Evolutionary conservation across 306 rosid species (phyloP).

Genomic region (Pterocarpus macrocarpus): DNA sequence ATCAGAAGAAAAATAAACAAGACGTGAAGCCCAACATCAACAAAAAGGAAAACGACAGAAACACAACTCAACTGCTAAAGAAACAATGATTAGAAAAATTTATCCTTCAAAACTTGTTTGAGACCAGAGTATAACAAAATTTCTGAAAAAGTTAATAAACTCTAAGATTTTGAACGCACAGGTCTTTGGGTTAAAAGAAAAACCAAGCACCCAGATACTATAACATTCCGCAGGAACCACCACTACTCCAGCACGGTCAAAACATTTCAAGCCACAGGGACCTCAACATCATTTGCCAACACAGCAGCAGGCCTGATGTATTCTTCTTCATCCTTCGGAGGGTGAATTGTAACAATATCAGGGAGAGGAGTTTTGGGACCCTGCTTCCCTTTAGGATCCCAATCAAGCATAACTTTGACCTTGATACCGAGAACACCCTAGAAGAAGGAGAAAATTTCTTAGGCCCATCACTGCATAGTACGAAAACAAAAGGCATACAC

Average conservation of each 20-base stretch:
- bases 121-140: conserved; percentile 25
- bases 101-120: conserved; percentile 12
- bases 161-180: neutral
- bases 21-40: too few species aligned
- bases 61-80: neutral
- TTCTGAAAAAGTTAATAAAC: conserved; percentile 13
- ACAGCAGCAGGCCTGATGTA: conserved; percentile 51
- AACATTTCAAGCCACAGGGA: conserved; percentile 54
- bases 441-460: neutral
- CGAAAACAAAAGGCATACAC: neutral
- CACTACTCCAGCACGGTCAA: neutral
- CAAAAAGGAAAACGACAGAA: too few species aligned
- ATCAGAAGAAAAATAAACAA: too few species aligned
- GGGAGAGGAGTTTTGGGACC: conserved; percentile 79
- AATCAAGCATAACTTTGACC: conserved; percentile 84
- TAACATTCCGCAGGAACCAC: neutral
- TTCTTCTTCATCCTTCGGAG: conserved; percentile 86
- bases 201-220: neutral
- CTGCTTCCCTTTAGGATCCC: conserved; percentile 85
- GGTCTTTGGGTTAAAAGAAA: conserved; percentile 41
- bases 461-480: neutral
- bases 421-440: conserved; percentile 81
- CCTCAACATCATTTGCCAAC: conserved; percentile 66
- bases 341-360: conserved; percentile 77
- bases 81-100: neutral